Evolutionary conservation across 2,329 filamentous ascomycete species (phyloP), one percentile per base, ranked within the genome.

Genomic region (Stylonectria norvegica): DNA sequence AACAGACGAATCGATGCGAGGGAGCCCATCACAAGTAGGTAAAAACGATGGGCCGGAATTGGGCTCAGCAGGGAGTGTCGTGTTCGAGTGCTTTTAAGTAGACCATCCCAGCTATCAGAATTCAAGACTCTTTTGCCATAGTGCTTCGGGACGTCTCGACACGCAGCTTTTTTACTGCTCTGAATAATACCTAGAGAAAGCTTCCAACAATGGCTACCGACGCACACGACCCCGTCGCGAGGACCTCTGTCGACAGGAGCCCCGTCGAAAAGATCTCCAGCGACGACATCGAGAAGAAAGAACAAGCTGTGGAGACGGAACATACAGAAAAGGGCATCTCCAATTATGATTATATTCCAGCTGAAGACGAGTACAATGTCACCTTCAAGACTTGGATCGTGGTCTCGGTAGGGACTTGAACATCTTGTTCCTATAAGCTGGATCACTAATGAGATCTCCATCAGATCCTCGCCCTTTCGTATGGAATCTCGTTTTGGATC

Each of bases 361-460:
- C 40, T 32, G 62, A 66, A 40, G 56, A 58, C 16, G 59, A 66
- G 37, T 67, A 66, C 48, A 53, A 60, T 43, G 63, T 67, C 34
- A 68, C 64, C 4, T 56, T 65, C 48, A 67, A 66, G 52, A 66
- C 64, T 11, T 67, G 63, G 64, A 59, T 64, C 34, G 63, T 67
- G 7, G 62, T 66, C 20, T 43, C 55, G 43, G 52, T 53, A 38
- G 28, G 37, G 17, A 15, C 12, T 12, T 8, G 22, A 19, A 23
- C 4, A n/a, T 5, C 4, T 4, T 12, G 8, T 25, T 12, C 8
- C 22, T 25, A 25, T 25, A 7, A 8, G 12, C 22, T 25, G 22
- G 22, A 25, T 12, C 12, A 7, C 22, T 12, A 7, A 7, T 12
- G 22, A 25, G 7, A 7, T 25, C 7, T 17, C 10, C 9, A n/a